phyloP scores from a whole-genome alignment of 805 yeast species.

The Sporopachydermia quercuum region DNA sequence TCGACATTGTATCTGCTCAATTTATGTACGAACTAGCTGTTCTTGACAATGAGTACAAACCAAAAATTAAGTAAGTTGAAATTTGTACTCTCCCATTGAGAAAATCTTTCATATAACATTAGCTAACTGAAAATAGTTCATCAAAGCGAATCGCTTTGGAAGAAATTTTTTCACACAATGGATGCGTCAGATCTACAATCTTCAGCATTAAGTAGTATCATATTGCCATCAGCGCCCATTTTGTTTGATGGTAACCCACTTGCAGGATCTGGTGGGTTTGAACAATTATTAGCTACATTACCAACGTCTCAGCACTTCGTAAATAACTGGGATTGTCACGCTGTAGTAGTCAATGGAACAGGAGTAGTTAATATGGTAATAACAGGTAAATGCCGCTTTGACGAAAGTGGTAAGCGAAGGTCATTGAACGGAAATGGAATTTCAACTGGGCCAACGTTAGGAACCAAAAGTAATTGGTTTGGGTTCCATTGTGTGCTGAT shows the following conservation, averaged over 20 bases:
- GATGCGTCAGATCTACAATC: neutral
- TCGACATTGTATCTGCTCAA: too few species aligned
- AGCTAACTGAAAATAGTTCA: too few species aligned
- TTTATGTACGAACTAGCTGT: too few species aligned
- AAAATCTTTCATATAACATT: too few species aligned
- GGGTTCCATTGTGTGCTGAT: neutral
- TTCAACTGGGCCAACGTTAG: neutral
- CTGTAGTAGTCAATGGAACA: neutral
- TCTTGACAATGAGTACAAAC: too few species aligned
- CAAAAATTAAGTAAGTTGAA: too few species aligned
- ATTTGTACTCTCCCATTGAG: too few species aligned
- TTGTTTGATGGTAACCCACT: neutral
- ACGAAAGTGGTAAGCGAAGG: neutral
- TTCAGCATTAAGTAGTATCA: neutral
- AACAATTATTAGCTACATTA: neutral
- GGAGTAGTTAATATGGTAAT: neutral
- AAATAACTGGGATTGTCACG: conserved; percentile 1
- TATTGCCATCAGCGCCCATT: neutral
- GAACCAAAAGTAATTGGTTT: neutral
- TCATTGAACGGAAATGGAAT: neutral
- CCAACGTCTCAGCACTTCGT: conserved; percentile 1
- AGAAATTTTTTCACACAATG: neutral
- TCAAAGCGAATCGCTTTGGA: neutral
- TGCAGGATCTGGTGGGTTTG: neutral
- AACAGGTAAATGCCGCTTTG: neutral